Percentiles rank a stretch among this genome's conserved stretches.
phyloP scores from a whole-genome alignment of 352 stramenopile species.

The Phytophthora kernoviae region DNA sequence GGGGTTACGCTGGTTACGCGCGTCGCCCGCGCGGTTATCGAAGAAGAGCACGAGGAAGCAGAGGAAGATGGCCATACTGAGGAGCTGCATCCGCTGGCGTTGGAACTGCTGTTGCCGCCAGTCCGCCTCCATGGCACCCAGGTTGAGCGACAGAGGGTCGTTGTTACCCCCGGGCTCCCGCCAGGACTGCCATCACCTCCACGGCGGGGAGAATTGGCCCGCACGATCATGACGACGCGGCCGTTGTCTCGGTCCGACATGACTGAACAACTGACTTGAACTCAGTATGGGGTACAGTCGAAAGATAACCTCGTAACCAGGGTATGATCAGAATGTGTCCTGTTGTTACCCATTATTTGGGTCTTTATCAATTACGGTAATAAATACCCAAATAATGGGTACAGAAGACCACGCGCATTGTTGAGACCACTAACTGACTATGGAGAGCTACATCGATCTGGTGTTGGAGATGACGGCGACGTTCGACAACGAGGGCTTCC shows the following conservation, averaged over 20 bases:
- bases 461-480: conserved; percentile 59
- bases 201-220: conserved; percentile 60
- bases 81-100: conserved; percentile 86
- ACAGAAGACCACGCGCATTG: too few species aligned
- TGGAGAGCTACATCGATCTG: conserved; percentile 35
- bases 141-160: conserved; percentile 50
- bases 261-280: conserved; percentile 2
- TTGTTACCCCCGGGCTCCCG: conserved; percentile 9
- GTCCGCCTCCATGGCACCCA: conserved; percentile 74
- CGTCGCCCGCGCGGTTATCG: conserved; percentile 68
- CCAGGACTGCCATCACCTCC: conserved; percentile 12
- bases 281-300: conserved; percentile 19
- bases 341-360: too few species aligned
- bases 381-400: too few species aligned
- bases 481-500: conserved; percentile 46
- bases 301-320: too few species aligned
- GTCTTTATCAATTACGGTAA: too few species aligned
- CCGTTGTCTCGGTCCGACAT: conserved; percentile 51
- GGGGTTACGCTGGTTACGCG: conserved; percentile 33
- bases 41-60: conserved; percentile 90
- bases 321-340: too few species aligned
- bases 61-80: conserved; percentile 88
- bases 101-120: conserved; percentile 88
- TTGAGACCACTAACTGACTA: not conserved
- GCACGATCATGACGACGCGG: conserved; percentile 84